Base-by-base conservation (phyloP, 345 rosid genomes). In the Atalantia buxifolia region DNA sequence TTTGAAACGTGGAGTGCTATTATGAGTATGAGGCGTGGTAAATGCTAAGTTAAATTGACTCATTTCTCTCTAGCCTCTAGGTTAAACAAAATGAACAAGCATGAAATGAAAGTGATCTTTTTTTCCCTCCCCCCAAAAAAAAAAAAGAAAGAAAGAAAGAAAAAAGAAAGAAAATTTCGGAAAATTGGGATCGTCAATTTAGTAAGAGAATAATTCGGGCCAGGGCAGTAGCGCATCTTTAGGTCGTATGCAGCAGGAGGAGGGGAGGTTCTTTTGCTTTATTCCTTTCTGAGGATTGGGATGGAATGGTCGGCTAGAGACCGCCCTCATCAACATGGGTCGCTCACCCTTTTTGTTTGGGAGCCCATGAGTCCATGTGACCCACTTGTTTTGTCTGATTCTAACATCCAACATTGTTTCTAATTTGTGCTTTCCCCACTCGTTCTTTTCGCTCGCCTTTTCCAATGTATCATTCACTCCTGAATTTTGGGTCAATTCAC, bases 361-460 rank as follows among this genome's bases (percentile, higher is more conserved):
- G 57, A 55, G 62, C 77, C 80, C 78, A 63, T 24, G 3, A 5
- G 45, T 57, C 63, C 21, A 40, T 38, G 30, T 77, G 84, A 60
- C 85, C 85, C 82, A 80, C 85, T 40, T 79, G 85, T 77, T 77
- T 82, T 81, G 86, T 85, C 87, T 45, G 50, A 45, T 13, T 53
- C 22, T 56, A 38, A 59, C 74, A 48, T 71, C 77, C 30, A 24
- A 30, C 71, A 40, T 53, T 53, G 22, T 53, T 4, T 53, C 18
- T 16, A 1, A 16, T 21, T 31, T 31, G 59, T 57, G 33, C 33
- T 67, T 22, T 8, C 6, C 10, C 53, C 36, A 63, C 21, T 63
- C 13, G 27, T 33, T n/a, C 57, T 59, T 21, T 24, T 50, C 9
- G 4, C 38, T 8, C 25, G 16, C 1, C 60, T 30, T 16, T n/a